Base-by-base conservation (phyloP, 441 rosid genomes). In the Euphorbia schlechtendalii region DNA sequence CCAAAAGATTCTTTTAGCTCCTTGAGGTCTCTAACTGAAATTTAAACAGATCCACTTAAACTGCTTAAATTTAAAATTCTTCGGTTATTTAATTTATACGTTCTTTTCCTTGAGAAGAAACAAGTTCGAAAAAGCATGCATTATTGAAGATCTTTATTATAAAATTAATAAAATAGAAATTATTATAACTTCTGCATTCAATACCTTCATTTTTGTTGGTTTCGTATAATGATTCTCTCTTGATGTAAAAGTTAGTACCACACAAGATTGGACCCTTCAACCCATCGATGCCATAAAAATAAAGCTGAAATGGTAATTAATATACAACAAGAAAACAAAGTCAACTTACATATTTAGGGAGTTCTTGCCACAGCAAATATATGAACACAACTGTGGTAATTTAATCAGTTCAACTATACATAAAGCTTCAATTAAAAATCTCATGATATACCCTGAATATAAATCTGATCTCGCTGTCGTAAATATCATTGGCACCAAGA, bases 181-280 rank as follows among this genome's bases (percentile, higher is more conserved):
- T 3, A 41, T 41, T 41, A 41, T 17, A n/a, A 36, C 40, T 36
- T 3, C 9, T 3, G 4, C 5, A 36, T 36, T 36, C 9, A 36
- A 7, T 70, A 76, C 77, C 73, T 45, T 67, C 45, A 8, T 51
- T 32, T 0, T 1, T 8, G 17, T 58, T 45, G 25, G 4, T 49
- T 13, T 65, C 66, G 49, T 64, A 73, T 17, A 79, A 56, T 48
- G 77, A 51, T 12, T 73, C 68, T 61, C 86, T 75, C 72, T 72
- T 76, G 0, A 82, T 72, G n/a, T 77, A 79, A 64, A 74, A 77
- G 65, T 71, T 57, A 20, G 75, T 69, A 2, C 86, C 86, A 12
- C 73, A 69, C 48, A 79, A 10, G 0, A 56, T 0, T 3, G 83
- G 86, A 56, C 86, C 83, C 38, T 55, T 52, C 20, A 82, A 49